These are phyloP conservation scores for Papilionanthe hybrid DNA, from an alignment of 116 monocot genomes.

Conservation along the genomic window DNA sequence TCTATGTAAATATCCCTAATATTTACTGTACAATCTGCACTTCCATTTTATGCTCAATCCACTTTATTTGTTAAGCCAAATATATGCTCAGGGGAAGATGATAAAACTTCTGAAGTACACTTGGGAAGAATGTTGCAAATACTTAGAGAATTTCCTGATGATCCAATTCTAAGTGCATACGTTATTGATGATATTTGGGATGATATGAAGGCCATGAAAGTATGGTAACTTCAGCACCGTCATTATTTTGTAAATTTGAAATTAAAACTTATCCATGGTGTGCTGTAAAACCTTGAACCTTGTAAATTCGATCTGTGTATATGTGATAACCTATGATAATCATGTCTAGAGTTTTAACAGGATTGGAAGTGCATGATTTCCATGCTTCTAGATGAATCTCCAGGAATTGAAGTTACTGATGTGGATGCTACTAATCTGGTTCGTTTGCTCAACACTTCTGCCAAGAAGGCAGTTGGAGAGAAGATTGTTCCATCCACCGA, in stretches of 20 bases:
- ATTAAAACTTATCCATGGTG: not conserved
- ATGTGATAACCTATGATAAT: not conserved
- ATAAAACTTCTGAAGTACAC: slow-evolving; percentile 86
- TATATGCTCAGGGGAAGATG: slow-evolving; percentile 49
- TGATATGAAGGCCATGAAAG: slow-evolving; percentile 99
- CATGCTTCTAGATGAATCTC: slow-evolving; percentile 87
- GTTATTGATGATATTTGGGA: slow-evolving; percentile 99
- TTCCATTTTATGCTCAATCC: not conserved
- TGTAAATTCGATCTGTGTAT: not conserved
- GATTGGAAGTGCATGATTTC: slow-evolving; percentile 98
- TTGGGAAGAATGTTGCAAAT: slow-evolving; percentile 90
- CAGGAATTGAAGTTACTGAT: slow-evolving; percentile 69
- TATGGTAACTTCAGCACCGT: slow-evolving; percentile 17
- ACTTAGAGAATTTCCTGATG: slow-evolving; percentile 91
- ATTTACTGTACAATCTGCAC: slow-evolving; percentile 1
- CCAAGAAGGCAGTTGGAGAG: slow-evolving; percentile 90
- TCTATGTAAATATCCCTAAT: no score
- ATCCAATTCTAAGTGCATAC: slow-evolving; percentile 82
- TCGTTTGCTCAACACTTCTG: slow-evolving; percentile 78
- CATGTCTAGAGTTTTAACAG: slow-evolving; percentile 23
- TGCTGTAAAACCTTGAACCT: not conserved
- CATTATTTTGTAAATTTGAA: not conserved
- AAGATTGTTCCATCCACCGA: slow-evolving; percentile 81
- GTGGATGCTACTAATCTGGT: slow-evolving; percentile 92
- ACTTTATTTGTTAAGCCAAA: not conserved